Evolutionary conservation across 805 yeast species (phyloP).

Genomic region (Suhomyces pyralidae): DNA sequence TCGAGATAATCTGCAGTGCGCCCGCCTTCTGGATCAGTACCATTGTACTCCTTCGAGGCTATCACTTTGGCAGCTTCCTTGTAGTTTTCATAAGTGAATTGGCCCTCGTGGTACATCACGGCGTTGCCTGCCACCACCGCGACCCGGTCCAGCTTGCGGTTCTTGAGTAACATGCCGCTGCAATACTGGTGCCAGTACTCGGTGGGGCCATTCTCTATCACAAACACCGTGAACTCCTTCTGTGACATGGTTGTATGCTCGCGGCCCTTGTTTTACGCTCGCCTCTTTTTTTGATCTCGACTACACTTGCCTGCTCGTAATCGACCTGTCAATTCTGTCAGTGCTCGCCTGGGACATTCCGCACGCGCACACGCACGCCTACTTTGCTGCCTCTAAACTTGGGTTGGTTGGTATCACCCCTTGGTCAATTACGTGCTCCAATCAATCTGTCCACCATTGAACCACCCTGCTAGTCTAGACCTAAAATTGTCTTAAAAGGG

Average conservation of each 20-base stretch:
- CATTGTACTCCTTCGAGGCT: background rate
- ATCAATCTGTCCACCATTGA: background rate
- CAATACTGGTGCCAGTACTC: slow-evolving; percentile 14
- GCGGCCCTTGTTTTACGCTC: background rate
- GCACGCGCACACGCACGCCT: background rate
- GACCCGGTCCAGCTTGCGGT: slow-evolving; percentile 21
- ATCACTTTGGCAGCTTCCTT: slow-evolving; percentile 5
- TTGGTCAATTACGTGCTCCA: background rate
- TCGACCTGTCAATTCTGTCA: background rate
- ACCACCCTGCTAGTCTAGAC: background rate
- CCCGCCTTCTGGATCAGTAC: background rate
- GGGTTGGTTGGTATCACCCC: background rate
- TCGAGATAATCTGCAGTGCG: slow-evolving; percentile 5
- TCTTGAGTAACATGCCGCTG: slow-evolving; percentile 14
- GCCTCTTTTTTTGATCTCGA: background rate
- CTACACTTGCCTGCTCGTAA: background rate
- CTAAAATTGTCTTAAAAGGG: background rate
- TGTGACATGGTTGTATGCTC: slow-evolving; percentile 9
- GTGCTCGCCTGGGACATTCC: background rate
- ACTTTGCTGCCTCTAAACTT: background rate
- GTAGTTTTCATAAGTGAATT: slow-evolving; percentile 14
- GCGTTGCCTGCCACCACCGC: slow-evolving; percentile 6
- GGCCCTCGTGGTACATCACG: slow-evolving; percentile 11
- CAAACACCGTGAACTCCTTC: slow-evolving; percentile 22
- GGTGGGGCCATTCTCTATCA: slow-evolving; percentile 13